Evolutionary conservation across 2,329 filamentous ascomycete genomes (phyloP).

Genomic region (Ascochyta clinopodiicola): DNA sequence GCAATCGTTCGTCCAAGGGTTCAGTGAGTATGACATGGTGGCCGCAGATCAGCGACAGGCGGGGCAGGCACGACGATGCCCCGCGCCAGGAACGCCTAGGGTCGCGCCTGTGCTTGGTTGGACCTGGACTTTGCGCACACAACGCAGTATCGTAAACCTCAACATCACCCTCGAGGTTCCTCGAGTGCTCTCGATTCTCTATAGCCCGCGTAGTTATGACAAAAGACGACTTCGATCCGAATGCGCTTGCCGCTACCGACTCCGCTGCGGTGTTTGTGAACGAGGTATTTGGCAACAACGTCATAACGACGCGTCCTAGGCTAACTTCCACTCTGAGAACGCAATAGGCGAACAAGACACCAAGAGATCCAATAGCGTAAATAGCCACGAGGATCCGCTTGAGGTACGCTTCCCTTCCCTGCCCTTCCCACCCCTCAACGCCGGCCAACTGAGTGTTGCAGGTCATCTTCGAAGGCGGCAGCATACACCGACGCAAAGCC

Average conservation of each 20-base stretch:
- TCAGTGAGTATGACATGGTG: conserved; percentile 35
- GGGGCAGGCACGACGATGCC: conserved; percentile 26
- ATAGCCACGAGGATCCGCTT: conserved; percentile 50
- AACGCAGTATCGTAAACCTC: conserved; percentile 5
- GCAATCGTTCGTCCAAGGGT: conserved; percentile 8
- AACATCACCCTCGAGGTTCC: neutral
- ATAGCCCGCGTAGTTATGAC: conserved; percentile 21
- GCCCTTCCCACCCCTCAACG: neutral
- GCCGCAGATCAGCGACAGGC: conserved; percentile 28
- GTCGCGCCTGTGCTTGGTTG: conserved; percentile 14
- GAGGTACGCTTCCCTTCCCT: conserved; percentile 41
- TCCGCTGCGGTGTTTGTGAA: conserved; percentile 19
- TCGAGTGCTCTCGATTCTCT: conserved; percentile 5
- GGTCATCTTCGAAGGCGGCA: conserved; percentile 64
- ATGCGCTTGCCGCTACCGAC: conserved; percentile 21
- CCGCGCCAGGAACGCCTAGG: conserved; percentile 20
- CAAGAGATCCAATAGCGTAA: conserved; percentile 34
- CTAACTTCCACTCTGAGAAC: conserved; percentile 48
- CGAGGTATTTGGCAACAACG: conserved; percentile 35
- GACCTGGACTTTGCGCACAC: conserved; percentile 10
- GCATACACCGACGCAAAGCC: conserved; percentile 64
- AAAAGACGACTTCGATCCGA: conserved; percentile 29
- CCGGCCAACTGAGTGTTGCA: conserved; percentile 37
- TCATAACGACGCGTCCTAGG: conserved; percentile 27
- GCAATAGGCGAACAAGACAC: conserved; percentile 36